Base-by-base conservation (phyloP, 163 green algal genomes). In the Chlamydomonas reinhardtii region DNA sequence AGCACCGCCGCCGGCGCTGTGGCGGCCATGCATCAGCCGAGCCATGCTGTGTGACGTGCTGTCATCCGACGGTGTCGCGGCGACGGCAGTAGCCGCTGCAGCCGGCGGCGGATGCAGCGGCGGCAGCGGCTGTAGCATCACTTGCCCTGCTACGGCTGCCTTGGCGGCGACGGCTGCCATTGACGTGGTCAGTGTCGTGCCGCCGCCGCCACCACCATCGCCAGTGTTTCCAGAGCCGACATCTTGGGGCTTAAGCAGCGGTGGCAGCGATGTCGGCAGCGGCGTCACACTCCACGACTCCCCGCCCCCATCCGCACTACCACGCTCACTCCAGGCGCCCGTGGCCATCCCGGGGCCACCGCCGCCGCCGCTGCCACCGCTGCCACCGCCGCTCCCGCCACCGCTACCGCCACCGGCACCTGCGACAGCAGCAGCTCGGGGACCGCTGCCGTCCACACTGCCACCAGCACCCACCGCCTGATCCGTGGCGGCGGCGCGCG, bases 31-130 rank as follows among this genome's bases (percentile, higher is more conserved):
- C 11, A 56, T 17, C 48, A 56, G 11, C 14, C 48, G 48, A 17
- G 48, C 48, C 68, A 85, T 70, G 54, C 80, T 86, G 34, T 86
- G 80, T 1, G 70, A 79, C 3, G 80, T 86, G 56, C 80, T 86
- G 34, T 86, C 80, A 27, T 86, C 80, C 8, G 80, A 86, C 27
- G 35, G 80, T 2, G 70, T 79, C 0, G 76, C 48, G 48, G 48
- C 48, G 48, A 14, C 9, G 11, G 48, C 48, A 20, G 48, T 56
- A 56, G 48, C 48, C 17, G 48, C 48, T 22, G 48, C 48, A 56
- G 11, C 48, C 62, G 12, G 27, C 62, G 25, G 27, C 27, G 62
- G 4, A 12, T 66, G 59, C 24, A 66, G 20, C 59, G 24, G 25
- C 24, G 24, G 59, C 17, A 66, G 59, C 59, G 59, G 59, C 59